phyloP scores from a whole-genome alignment of 768 basidiomycete genomes.

The Macrolepiota albuminosa region DNA sequence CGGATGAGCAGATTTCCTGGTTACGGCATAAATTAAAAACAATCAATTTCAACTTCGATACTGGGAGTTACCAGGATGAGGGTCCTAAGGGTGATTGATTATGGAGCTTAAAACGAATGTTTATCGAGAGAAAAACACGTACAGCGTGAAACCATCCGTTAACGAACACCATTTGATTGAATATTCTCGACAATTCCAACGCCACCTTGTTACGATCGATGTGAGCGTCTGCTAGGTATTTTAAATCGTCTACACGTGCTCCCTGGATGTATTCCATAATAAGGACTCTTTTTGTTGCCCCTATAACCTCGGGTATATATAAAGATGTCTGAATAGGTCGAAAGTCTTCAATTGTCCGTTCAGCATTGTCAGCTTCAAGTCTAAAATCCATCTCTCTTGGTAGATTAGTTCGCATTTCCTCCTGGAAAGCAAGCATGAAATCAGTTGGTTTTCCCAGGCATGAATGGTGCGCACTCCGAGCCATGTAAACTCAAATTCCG shows the following conservation, averaged over 20 bases:
- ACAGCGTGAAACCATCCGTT: constrained; percentile 90
- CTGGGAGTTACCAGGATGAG: constrained; percentile 65
- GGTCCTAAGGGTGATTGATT: constrained; percentile 47
- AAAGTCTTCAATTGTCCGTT: constrained; percentile 69
- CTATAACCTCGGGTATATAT: constrained; percentile 82
- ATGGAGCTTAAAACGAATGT: constrained; percentile 2
- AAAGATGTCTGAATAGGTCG: constrained; percentile 65
- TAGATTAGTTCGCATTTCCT: constrained; percentile 91
- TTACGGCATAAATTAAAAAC: neutral
- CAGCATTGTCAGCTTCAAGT: constrained; percentile 85
- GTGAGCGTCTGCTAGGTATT: constrained; percentile 70
- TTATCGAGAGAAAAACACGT: constrained; percentile 21
- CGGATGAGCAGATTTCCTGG: constrained; percentile 89
- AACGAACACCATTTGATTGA: constrained; percentile 92
- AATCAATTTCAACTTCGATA: neutral
- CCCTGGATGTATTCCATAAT: constrained; percentile 96
- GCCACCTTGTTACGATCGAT: constrained; percentile 96
- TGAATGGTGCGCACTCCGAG: constrained; percentile 48
- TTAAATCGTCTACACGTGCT: constrained; percentile 81
- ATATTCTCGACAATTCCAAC: constrained; percentile 85
- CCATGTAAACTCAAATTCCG: constrained; percentile 95
- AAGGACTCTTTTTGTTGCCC: constrained; percentile 78
- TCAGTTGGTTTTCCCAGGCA: neutral
- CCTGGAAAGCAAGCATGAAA: constrained; percentile 49
- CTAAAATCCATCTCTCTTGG: constrained; percentile 95